Percentiles rank a stretch among this genome's conserved stretches.
phyloP scores from a whole-genome alignment of 805 yeast species.

The Sugiyamaella marilandica region DNA sequence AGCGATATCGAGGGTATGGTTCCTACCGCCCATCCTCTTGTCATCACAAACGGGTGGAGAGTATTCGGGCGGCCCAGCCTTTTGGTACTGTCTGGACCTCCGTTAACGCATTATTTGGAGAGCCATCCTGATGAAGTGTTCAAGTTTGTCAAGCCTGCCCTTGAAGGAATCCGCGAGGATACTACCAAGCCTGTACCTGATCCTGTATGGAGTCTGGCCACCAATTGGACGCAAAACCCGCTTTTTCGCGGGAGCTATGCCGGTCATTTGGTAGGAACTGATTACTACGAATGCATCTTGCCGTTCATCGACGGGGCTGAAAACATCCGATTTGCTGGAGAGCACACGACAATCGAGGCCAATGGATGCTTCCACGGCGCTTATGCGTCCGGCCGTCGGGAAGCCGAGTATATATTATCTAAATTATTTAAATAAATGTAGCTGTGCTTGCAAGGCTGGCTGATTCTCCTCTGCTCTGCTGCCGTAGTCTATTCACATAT shows the following conservation, averaged over 20 bases:
- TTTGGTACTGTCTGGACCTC: conserved; percentile 65
- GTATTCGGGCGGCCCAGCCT: conserved; percentile 49
- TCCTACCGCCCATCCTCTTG: conserved; percentile 57
- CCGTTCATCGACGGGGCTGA: conserved; percentile 59
- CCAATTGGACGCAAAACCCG: conserved; percentile 70
- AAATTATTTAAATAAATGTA: neutral
- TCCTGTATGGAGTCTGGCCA: conserved; percentile 39
- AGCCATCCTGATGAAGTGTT: conserved; percentile 49
- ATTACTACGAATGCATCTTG: conserved; percentile 11
- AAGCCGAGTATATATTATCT: conserved; percentile 39
- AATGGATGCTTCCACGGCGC: conserved; percentile 94
- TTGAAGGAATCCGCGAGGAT: conserved; percentile 27
- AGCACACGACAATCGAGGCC: conserved; percentile 80
- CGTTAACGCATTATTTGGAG: conserved; percentile 59
- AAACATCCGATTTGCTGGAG: conserved; percentile 80
- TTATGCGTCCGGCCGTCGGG: conserved; percentile 67
- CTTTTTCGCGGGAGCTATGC: conserved; percentile 73
- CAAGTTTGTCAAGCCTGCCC: conserved; percentile 53
- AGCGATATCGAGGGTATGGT: conserved; percentile 19
- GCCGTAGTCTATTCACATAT: too few species aligned
- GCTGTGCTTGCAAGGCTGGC: too few species aligned
- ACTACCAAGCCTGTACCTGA: conserved; percentile 30
- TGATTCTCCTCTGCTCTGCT: too few species aligned
- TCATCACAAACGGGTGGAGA: conserved; percentile 55
- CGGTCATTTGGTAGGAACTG: conserved; percentile 35